Evolutionary conservation across 2,329 filamentous ascomycete species (phyloP), one percentile per base, ranked within the genome.

Genomic region (Parastagonospora avenae): DNA sequence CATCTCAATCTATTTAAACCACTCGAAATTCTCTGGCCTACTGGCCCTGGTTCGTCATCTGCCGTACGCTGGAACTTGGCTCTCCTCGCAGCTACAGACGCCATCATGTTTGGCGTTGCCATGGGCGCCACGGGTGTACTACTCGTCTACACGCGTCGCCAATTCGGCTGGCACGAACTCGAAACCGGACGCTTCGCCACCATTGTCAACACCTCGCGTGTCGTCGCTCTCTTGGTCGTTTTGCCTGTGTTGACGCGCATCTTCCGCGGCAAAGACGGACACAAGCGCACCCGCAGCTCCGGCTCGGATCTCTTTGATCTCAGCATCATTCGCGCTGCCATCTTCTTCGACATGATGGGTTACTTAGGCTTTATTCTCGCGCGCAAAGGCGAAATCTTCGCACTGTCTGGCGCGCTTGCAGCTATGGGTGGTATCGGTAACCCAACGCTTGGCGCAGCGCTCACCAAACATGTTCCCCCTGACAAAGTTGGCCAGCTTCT

Each of bases 401-500:
- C 90, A 3, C 55, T 85, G 0, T 88, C 86, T 14, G 93, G 91
- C 41, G 79, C 90, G 38, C 63, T 92, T 14, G 88, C 91, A 1
- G 82, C 91, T 0, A 76, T 95, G 33, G 93, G 93, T 19, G 92
- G 92, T 1, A 86, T 97, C 39, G 92, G 89, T 0, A 88, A 88
- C 31, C 92, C 94, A 1, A 94, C 90, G 0, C 80, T 96, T 42
- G 91, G 96, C 67, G 88, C 90, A 1, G 84, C 89, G 0, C 78
- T 97, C 43, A 97, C 92, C 15, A 97, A 97, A 70, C 94, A 97
- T 71, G 88, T 97, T 0, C 91, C 92, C 0, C 80, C 86, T 0
- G 89, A 94, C 57, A 84, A 84, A 40, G 88, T 94, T 0, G 94
- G 94, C 0, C 87, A 94, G 70, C 78, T 97, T n/a, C 82, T 99